A percentile compares a stretch with the other conserved stretches of the same genome.
Conservation (phyloP, 305 asterid species). For the Rubia peregrina region DNA sequence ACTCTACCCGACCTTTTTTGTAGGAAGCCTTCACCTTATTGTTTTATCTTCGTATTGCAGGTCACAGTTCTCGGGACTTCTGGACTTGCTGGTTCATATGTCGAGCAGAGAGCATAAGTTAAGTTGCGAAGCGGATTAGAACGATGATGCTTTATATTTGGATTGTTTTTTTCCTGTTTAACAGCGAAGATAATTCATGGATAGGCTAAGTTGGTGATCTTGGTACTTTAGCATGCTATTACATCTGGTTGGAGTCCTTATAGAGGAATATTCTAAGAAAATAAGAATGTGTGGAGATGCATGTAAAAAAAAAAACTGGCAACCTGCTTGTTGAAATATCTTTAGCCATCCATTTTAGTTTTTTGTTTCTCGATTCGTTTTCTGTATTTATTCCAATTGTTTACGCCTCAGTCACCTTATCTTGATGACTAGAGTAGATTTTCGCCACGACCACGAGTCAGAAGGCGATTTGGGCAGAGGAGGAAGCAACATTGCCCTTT, state of each 20-base stretch:
- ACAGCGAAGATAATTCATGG: not conserved
- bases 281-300: conserved; percentile 8
- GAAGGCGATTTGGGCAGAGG: conserved; percentile 78
- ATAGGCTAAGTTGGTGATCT: not conserved
- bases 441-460: conserved; percentile 82
- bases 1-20: not conserved
- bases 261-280: not conserved
- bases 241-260: not conserved
- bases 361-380: not conserved
- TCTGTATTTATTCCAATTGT: not conserved
- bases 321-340: not conserved
- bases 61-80: conserved; percentile 90
- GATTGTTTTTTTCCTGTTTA: not conserved
- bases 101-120: conserved; percentile 78
- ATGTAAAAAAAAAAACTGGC: not conserved
- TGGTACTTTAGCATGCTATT: not conserved
- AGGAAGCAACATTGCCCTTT: conserved; percentile 57
- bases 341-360: not conserved
- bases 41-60: conserved; percentile 32
- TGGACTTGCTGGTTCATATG: conserved; percentile 88
- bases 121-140: conserved; percentile 16
- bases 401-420: conserved; percentile 16
- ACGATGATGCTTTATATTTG: not conserved
- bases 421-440: conserved; percentile 28
- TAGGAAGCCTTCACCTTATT: not conserved